Base-by-base conservation (phyloP, 352 stramenopile species). In the Pythium utonaiense region DNA sequence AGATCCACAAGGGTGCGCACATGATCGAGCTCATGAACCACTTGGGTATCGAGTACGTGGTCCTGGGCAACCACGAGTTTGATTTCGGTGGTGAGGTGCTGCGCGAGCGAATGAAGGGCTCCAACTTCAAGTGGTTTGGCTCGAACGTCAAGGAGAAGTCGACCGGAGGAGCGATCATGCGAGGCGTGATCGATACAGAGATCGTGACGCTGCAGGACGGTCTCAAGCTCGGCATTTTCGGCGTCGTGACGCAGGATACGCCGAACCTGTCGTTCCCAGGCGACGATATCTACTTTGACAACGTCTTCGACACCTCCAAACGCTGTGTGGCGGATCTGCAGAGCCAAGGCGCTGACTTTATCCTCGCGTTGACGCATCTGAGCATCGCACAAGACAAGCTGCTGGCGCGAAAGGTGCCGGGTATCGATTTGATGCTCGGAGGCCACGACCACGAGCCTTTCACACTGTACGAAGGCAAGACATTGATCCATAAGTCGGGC, bases 401-500 rank as follows among this genome's bases (percentile, higher is more conserved):
- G 22, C 57, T 97, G 30, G 83, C 83, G 1, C 65, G 72, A 3
- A 74, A 74, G 38, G 73, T 89, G 24, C 75, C 77, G 6, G 82
- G 82, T 7, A 93, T 96, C 30, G 75, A 96, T 51, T 53, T 97
- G 41, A 81, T 97, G 34, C 72, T 98, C 19, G 91, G 91, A 14
- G 90, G 92, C 12, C 92, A 98, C 64, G 92, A 98, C 62, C 92
- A 98, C 63, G 88, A 97, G 38, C 87, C 87, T 0, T 88, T 96
- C 52, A 91, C 89, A 41, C 56, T 91, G 49, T 88, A 93, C 47
- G 72, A 91, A 60, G 66, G 80, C 57, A 76, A 87, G 24, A 94
- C 88, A 1, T 77, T 97, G 34, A 87, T 97, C 31, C 90, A 96
- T 77, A 97, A 97, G 62, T 95, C 82, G 34, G 89, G 89, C 8